Percentiles rank a stretch among this genome's conserved stretches.
Conservation (phyloP, 306 rosid genomes). For the Ceratonia siliqua region DNA sequence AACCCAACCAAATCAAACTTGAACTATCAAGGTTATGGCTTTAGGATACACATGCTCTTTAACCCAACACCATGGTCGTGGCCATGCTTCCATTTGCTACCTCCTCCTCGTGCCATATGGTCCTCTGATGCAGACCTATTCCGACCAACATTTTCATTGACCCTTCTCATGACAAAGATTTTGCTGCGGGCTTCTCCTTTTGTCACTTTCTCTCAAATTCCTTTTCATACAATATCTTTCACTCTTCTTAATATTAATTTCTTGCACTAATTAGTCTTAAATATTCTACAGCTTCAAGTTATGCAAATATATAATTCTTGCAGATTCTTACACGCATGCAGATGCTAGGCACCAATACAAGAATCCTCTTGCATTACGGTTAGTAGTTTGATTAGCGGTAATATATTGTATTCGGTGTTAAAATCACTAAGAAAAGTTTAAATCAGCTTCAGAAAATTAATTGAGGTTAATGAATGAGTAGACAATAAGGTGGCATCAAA, state of each 20-base stretch:
- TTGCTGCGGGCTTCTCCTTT: slow-evolving; percentile 28
- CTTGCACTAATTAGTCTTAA: too few species aligned
- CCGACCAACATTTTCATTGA: slow-evolving; percentile 17
- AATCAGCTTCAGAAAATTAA: too few species aligned
- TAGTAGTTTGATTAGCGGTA: too few species aligned
- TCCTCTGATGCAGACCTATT: slow-evolving; percentile 37
- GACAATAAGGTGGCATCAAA: slow-evolving; percentile 29
- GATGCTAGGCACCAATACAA: too few species aligned
- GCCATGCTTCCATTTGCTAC: slow-evolving; percentile 37
- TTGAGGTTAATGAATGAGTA: slow-evolving; percentile 23
- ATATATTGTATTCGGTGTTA: too few species aligned
- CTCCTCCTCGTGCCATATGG: slow-evolving; percentile 48
- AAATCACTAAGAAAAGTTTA: too few species aligned
- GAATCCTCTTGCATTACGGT: too few species aligned
- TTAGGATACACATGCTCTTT: slow-evolving; percentile 51
- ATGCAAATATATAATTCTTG: too few species aligned
- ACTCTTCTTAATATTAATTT: too few species aligned
- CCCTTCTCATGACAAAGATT: slow-evolving; percentile 17
- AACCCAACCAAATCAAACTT: slow-evolving; percentile 32
- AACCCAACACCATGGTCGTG: slow-evolving; percentile 48
- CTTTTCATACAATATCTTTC: too few species aligned
- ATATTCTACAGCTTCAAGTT: too few species aligned
- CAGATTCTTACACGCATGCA: too few species aligned
- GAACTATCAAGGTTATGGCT: slow-evolving; percentile 37
- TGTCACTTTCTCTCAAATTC: slow-evolving; percentile 38